Conservation (phyloP, 1,139 yeast genomes). For the Yamadazyma songkhlaensis region DNA sequence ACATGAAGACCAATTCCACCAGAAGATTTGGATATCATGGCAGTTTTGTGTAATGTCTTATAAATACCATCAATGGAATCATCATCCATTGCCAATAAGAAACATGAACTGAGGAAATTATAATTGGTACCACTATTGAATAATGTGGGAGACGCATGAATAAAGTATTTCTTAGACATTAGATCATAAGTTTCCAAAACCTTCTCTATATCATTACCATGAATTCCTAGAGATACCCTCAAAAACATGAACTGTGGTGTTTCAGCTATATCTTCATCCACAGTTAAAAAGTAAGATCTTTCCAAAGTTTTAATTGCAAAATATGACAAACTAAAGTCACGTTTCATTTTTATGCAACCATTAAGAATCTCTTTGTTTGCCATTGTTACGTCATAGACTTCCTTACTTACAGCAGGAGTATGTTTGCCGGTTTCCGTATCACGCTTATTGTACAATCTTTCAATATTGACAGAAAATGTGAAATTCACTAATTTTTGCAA, state of each 20-base stretch:
- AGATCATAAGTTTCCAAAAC: conserved; percentile 49
- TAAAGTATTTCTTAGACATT: conserved; percentile 51
- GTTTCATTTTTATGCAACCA: conserved; percentile 27
- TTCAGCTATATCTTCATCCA: conserved; percentile 37
- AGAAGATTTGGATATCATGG: conserved; percentile 55
- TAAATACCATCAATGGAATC: conserved; percentile 60
- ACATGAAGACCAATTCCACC: conserved; percentile 61
- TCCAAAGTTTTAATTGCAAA: conserved; percentile 55
- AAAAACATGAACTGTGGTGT: conserved; percentile 51
- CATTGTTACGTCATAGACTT: conserved; percentile 28
- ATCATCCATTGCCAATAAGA: conserved; percentile 54
- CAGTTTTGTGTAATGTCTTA: conserved; percentile 52
- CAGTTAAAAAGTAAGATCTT: conserved; percentile 42
- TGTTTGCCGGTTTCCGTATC: conserved; percentile 13
- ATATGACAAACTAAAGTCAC: conserved; percentile 45
- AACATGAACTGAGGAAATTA: conserved; percentile 52
- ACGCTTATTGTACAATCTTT: conserved; percentile 17
- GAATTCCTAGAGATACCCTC: conserved; percentile 55
- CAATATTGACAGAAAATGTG: conserved; percentile 35
- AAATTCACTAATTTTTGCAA: conserved; percentile 26
- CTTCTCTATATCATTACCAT: conserved; percentile 34
- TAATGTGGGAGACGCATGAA: conserved; percentile 56
- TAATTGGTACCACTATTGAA: conserved; percentile 53
- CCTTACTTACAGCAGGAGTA: conserved; percentile 13
- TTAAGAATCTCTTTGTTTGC: conserved; percentile 33